A percentile compares a stretch with the other conserved stretches of the same genome.
phyloP scores from a whole-genome alignment of 805 yeast species.

The Sugiyamaella americana region DNA sequence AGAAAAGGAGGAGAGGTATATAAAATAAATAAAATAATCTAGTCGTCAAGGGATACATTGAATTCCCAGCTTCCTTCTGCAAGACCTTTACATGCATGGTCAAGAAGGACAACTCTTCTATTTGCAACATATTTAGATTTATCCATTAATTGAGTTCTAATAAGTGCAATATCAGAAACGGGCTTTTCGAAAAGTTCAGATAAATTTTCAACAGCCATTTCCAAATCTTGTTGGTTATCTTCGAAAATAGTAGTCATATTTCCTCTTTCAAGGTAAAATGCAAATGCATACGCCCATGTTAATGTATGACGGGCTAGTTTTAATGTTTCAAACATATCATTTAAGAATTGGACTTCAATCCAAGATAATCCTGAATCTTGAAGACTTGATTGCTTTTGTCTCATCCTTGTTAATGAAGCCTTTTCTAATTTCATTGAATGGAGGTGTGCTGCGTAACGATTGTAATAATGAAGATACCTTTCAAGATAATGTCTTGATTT shows the following conservation, averaged over 20 bases:
- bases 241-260: constrained; percentile 61
- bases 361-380: constrained; percentile 68
- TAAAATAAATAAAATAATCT: too few species aligned
- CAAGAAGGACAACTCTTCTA: constrained; percentile 39
- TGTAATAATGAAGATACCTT: constrained; percentile 69
- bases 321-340: constrained; percentile 62
- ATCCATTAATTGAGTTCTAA: constrained; percentile 38
- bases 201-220: constrained; percentile 61
- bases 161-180: constrained; percentile 29
- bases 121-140: constrained; percentile 39
- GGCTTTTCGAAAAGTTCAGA: constrained; percentile 51
- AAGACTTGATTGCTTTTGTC: constrained; percentile 53
- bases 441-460: constrained; percentile 70
- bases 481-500: constrained; percentile 46
- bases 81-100: constrained; percentile 41
- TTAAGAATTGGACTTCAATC: constrained; percentile 81
- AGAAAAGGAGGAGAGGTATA: too few species aligned
- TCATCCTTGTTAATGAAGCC: constrained; percentile 55
- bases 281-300: constrained; percentile 87
- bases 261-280: constrained; percentile 54
- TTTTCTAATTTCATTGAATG: constrained; percentile 68
- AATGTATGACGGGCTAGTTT: constrained; percentile 66
- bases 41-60: constrained; percentile 13
- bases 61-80: constrained; percentile 34
- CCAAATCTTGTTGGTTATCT: constrained; percentile 58